phyloP scores from a whole-genome alignment of 495 filamentous ascomycete species.

The Talaromyces thailandensis region DNA sequence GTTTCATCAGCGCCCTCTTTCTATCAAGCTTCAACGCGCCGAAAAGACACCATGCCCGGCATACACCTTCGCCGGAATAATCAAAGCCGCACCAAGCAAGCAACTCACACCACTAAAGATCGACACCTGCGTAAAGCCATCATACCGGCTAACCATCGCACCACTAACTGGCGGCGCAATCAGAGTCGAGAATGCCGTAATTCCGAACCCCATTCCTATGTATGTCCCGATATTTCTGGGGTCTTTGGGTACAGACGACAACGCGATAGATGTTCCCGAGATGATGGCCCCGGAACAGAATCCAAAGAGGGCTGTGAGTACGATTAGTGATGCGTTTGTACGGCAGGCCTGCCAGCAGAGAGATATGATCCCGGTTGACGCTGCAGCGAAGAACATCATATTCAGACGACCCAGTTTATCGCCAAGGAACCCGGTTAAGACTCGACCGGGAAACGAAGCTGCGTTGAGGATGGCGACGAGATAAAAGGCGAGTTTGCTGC shows the following conservation, averaged over 20 bases:
- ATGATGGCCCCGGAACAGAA: constrained; percentile 68
- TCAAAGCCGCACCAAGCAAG: constrained; percentile 38
- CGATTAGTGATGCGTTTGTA: constrained; percentile 52
- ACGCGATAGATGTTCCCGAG: constrained; percentile 45
- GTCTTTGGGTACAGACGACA: constrained; percentile 64
- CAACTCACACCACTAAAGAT: constrained; percentile 60
- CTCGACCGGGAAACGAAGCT: constrained; percentile 18
- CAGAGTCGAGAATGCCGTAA: constrained; percentile 55
- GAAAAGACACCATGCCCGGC: constrained; percentile 11
- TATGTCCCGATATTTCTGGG: constrained; percentile 65
- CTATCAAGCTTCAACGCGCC: neutral
- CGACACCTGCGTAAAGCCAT: constrained; percentile 49
- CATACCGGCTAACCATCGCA: constrained; percentile 51
- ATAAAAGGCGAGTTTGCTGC: constrained; percentile 30
- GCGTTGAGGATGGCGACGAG: constrained; percentile 25
- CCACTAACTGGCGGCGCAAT: constrained; percentile 68
- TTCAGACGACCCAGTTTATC: constrained; percentile 71
- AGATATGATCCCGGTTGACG: constrained; percentile 51
- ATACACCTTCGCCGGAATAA: constrained; percentile 31
- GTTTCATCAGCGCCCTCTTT: neutral
- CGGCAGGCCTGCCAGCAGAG: constrained; percentile 60
- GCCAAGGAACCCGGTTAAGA: constrained; percentile 15
- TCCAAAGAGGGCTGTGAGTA: constrained; percentile 60
- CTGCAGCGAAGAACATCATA: constrained; percentile 54
- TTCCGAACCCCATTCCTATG: constrained; percentile 57